phyloP scores from a whole-genome alignment of 2,329 filamentous ascomycete genomes.

The Arthrobotrys megalospora region DNA sequence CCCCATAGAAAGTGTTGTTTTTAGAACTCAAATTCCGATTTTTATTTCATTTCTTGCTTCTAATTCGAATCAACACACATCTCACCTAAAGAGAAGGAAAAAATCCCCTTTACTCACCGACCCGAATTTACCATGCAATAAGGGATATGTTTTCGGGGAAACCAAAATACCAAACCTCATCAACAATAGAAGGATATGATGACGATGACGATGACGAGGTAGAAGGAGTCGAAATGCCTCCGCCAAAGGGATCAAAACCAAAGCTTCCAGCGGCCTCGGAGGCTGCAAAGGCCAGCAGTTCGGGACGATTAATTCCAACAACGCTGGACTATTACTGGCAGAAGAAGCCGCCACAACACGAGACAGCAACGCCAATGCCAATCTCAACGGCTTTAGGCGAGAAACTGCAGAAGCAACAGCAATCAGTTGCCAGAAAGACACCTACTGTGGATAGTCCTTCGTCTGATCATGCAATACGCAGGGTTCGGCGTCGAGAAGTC shows the following conservation, averaged over 20 bases:
- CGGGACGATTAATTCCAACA: slow-evolving; percentile 15
- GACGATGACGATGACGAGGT: slow-evolving; percentile 34
- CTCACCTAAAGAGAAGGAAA: slow-evolving; percentile 7
- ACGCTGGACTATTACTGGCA: slow-evolving; percentile 44
- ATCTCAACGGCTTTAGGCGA: slow-evolving; percentile 5
- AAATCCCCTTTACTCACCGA: slow-evolving; percentile 2
- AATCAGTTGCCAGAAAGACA: not conserved
- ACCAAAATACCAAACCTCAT: slow-evolving; percentile 23
- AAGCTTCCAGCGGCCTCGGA: slow-evolving; percentile 10
- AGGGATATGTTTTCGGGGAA: slow-evolving; percentile 28
- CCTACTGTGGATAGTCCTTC: not conserved
- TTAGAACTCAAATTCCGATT: slow-evolving; percentile 13
- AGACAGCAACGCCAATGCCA: not conserved
- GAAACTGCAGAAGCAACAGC: slow-evolving; percentile 2
- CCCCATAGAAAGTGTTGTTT: slow-evolving; percentile 14
- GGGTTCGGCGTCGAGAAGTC: not conserved
- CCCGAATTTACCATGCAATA: slow-evolving; percentile 20
- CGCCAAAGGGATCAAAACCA: slow-evolving; percentile 5
- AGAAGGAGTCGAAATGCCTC: slow-evolving; percentile 23
- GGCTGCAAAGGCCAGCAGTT: slow-evolving; percentile 7
- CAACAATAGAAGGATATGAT: slow-evolving; percentile 12
- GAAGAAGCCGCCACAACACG: slow-evolving; percentile 30
- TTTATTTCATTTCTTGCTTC: not conserved
- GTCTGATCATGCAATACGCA: not conserved
- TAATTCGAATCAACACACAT: not conserved